These are phyloP conservation scores for Microcos paniculata DNA, from an alignment of 345 rosid genomes.

Conservation along the genomic window DNA sequence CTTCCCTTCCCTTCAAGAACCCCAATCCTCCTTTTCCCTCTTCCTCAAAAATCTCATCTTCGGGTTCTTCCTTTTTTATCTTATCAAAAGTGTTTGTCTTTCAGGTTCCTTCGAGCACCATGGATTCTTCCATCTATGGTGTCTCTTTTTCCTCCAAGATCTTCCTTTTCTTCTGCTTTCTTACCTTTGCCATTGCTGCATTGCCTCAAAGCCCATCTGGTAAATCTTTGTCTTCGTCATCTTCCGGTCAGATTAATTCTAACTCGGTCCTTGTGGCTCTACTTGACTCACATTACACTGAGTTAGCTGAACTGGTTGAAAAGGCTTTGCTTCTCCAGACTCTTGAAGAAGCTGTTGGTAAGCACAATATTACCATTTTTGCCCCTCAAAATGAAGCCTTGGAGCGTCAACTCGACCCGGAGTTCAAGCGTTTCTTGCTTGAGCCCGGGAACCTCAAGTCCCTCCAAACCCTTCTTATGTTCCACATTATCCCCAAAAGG, in stretches of 20 bases:
- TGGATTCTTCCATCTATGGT: conserved; percentile 53
- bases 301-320: conserved; percentile 81
- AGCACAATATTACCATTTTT: conserved; percentile 85
- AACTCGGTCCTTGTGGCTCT: conserved; percentile 94
- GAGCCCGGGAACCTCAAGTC: conserved; percentile 87
- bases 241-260: conserved; percentile 67
- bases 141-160: conserved; percentile 29
- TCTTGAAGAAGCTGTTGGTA: conserved; percentile 82
- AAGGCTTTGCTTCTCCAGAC: conserved; percentile 89
- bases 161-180: conserved; percentile 17
- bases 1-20: not conserved
- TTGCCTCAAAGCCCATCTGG: conserved; percentile 42
- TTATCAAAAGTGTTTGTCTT: not conserved
- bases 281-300: conserved; percentile 93
- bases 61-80: conserved; percentile 9
- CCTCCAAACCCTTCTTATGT: conserved; percentile 66
- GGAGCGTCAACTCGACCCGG: conserved; percentile 82
- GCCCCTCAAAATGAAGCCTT: conserved; percentile 88
- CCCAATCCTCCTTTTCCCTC: not conserved
- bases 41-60: not conserved
- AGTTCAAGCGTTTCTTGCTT: conserved; percentile 84
- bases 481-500: conserved; percentile 72
- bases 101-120: conserved; percentile 34
- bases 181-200: conserved; percentile 31
- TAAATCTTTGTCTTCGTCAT: conserved; percentile 18